Percentiles rank a stretch among this genome's conserved stretches.
phyloP scores from a whole-genome alignment of 345 rosid genomes.

The Physaria fendleri region DNA sequence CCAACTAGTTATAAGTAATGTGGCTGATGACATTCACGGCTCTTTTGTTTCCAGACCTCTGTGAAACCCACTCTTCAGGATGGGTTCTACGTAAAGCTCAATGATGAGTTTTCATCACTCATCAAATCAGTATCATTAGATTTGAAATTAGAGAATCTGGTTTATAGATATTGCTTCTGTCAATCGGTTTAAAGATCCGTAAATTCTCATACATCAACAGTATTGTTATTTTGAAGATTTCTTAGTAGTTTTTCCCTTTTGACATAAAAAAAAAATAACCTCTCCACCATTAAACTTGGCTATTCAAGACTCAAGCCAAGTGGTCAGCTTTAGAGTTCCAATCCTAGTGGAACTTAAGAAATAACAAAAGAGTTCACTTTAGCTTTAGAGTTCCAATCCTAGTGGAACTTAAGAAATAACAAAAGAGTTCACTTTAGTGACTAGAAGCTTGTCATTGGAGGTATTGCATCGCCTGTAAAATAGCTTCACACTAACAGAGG shows the following conservation, averaged over 20 bases:
- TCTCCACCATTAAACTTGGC: no score
- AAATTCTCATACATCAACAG: background rate
- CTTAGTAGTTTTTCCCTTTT: background rate
- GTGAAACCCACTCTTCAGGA: slow-evolving; percentile 47
- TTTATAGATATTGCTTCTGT: no score
- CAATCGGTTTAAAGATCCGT: background rate
- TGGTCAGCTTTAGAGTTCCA: no score
- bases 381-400: no score
- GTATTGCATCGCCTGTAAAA: background rate
- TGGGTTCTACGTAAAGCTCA: slow-evolving; percentile 50
- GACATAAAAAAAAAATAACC: no score
- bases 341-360: background rate
- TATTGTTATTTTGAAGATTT: background rate
- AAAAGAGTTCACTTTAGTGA: background rate
- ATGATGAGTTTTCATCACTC: background rate
- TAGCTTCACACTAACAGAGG: background rate
- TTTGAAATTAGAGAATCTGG: background rate
- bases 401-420: background rate
- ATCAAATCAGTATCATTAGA: background rate
- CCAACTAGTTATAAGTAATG: slow-evolving; percentile 44
- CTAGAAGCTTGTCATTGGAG: background rate
- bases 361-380: background rate
- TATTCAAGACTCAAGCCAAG: no score
- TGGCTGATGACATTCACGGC: slow-evolving; percentile 46
- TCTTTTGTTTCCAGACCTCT: slow-evolving; percentile 54